Evolutionary conservation across 371 early-diverging fungal genomes (phyloP).

Genomic region (Syncephalis plumigaleata): DNA sequence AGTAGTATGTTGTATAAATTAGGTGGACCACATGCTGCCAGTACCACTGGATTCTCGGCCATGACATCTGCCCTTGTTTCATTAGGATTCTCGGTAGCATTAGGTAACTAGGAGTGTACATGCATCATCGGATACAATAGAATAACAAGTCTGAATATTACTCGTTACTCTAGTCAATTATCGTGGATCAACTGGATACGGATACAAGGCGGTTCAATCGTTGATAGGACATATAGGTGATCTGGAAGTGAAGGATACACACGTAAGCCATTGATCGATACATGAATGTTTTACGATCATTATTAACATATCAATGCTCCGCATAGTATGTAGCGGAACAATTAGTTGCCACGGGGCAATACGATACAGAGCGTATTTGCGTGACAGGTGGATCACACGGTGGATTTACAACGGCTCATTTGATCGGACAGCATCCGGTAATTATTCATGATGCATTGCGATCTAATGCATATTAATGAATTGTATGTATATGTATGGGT

Average conservation of each 20-base stretch:
- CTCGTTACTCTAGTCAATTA: constrained; percentile 33
- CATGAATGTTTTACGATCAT: constrained; percentile 2
- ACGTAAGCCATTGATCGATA: constrained; percentile 13
- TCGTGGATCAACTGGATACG: constrained; percentile 53
- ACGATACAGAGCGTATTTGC: constrained; percentile 10
- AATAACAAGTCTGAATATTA: background rate
- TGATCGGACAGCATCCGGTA: constrained; percentile 29
- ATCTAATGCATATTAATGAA: background rate
- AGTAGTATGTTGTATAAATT: no score
- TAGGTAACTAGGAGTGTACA: constrained; percentile 25
- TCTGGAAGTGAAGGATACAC: constrained; percentile 38
- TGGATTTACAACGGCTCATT: constrained; percentile 44
- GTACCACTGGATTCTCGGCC: constrained; percentile 16
- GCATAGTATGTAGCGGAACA: constrained; percentile 4
- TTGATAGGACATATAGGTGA: constrained; percentile 46
- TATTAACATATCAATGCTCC: background rate
- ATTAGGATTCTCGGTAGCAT: constrained; percentile 24
- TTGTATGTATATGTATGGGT: no score
- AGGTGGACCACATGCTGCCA: constrained; percentile 36
- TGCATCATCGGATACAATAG: constrained; percentile 14
- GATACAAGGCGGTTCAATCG: constrained; percentile 32
- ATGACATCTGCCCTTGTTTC: constrained; percentile 13
- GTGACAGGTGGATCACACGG: constrained; percentile 55
- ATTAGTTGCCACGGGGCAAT: constrained; percentile 15
- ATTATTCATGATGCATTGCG: background rate